Evolutionary conservation across 768 basidiomycete species (phyloP).

Genomic region (Boletus pseudo-olivaceus): DNA sequence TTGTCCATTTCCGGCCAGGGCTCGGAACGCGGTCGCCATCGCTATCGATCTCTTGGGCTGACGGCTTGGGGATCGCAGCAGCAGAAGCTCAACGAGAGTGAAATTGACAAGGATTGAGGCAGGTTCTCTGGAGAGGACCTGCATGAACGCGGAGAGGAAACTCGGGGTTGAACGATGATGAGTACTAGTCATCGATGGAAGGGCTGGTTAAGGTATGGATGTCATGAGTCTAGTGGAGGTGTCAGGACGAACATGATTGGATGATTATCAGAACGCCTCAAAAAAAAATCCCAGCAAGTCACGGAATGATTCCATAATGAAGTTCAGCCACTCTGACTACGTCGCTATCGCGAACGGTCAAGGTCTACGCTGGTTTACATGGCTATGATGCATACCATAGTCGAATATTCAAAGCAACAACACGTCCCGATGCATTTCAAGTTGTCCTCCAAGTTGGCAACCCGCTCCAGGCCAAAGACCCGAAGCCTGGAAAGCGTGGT

Average conservation of each 20-base stretch:
- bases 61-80: too few relatives aligned
- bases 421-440: constrained; percentile 72
- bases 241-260: constrained; percentile 16
- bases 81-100: too few relatives aligned
- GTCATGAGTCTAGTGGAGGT: constrained; percentile 15
- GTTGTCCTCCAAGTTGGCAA: constrained; percentile 27
- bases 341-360: too few relatives aligned
- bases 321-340: constrained; percentile 77
- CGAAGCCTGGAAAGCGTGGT: too few relatives aligned
- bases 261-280: constrained; percentile 6
- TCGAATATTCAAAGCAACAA: constrained; percentile 27
- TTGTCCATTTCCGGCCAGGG: constrained; percentile 33
- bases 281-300: too few relatives aligned
- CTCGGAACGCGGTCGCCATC: constrained; percentile 32
- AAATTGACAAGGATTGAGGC: constrained; percentile 24
- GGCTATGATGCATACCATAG: background rate
- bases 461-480: too few relatives aligned
- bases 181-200: too few relatives aligned
- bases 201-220: constrained; percentile 17
- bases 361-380: too few relatives aligned
- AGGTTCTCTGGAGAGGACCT: constrained; percentile 33
- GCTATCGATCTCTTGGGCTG: constrained; percentile 31
- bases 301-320: constrained; percentile 41
- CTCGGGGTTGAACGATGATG: too few relatives aligned
- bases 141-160: constrained; percentile 67